These are phyloP conservation scores for Eucalyptus polyanthemos DNA, from an alignment of 345 rosid species.

Conservation along the genomic window DNA sequence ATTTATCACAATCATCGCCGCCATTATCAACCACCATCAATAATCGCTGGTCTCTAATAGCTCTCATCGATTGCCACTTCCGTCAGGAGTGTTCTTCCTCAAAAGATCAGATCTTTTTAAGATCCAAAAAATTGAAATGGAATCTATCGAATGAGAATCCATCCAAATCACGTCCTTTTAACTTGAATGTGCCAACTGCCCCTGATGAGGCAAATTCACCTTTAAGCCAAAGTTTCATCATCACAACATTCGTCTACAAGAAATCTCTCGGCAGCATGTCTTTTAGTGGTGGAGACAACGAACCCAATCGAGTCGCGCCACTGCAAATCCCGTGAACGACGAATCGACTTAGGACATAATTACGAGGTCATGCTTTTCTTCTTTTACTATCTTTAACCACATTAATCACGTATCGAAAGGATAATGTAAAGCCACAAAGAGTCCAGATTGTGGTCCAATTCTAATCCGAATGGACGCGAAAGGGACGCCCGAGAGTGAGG, in stretches of 20 bases:
- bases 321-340: neutral
- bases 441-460: neutral
- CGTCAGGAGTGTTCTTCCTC: neutral
- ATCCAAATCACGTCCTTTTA: neutral
- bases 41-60: neutral
- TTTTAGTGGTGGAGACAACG: neutral
- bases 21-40: too few relatives aligned
- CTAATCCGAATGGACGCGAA: neutral
- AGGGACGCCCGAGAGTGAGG: neutral
- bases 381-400: neutral
- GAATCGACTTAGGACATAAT: neutral
- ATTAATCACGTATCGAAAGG: neutral
- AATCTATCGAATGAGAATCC: neutral
- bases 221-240: neutral
- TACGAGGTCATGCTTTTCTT: neutral
- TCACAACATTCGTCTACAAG: neutral
- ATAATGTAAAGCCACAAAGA: neutral
- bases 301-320: neutral
- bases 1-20: neutral
- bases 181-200: neutral
- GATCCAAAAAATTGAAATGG: neutral
- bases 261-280: neutral
- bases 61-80: neutral
- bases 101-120: neutral
- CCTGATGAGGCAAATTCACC: neutral